Percentiles rank a stretch among this genome's conserved stretches.
phyloP scores from a whole-genome alignment of 2,329 filamentous ascomycete species.

The Pseudohalonectria lignicola region DNA sequence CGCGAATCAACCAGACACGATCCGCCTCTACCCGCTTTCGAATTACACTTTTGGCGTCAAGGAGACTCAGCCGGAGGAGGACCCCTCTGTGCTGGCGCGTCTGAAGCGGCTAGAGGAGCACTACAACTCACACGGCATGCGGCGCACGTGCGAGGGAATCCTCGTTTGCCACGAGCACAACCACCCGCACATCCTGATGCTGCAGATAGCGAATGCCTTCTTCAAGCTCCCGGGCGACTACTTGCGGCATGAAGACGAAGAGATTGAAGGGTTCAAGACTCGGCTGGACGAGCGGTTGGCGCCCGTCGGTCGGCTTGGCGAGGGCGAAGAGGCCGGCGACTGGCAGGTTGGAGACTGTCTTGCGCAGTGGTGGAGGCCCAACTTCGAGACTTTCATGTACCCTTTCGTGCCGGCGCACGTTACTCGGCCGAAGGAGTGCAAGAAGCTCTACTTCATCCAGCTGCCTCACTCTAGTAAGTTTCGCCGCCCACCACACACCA shows the following conservation, averaged over 20 bases:
- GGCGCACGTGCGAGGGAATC: conserved; percentile 91
- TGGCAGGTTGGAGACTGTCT: conserved; percentile 94
- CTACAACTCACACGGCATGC: conserved; percentile 87
- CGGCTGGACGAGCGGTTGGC: conserved; percentile 88
- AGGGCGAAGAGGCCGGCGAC: conserved; percentile 73
- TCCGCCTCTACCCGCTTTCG: conserved; percentile 86
- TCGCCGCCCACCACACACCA: no score
- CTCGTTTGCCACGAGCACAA: conserved; percentile 98
- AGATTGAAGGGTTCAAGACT: conserved; percentile 88
- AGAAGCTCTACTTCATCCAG: conserved; percentile 97
- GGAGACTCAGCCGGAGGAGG: conserved; percentile 95
- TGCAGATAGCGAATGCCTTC: conserved; percentile 98
- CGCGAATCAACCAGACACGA: conserved; percentile 77
- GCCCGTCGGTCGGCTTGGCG: conserved; percentile 76
- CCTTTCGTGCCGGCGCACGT: conserved; percentile 95
- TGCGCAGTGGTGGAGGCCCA: conserved; percentile 97
- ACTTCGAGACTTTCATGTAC: conserved; percentile 99
- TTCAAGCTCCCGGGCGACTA: conserved; percentile 99
- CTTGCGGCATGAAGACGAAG: conserved; percentile 77
- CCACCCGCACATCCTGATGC: conserved; percentile 96
- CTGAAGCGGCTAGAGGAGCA: conserved; percentile 94
- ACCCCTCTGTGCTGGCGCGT: conserved; percentile 86
- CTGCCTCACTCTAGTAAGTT: conserved; percentile 76
- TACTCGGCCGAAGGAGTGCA: conserved; percentile 94
- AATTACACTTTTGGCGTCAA: conserved; percentile 99